Percentiles rank a stretch among this genome's conserved stretches.
Conservation (phyloP, 371 early-diverging fungal species). For the Sporodiniella umbellata region DNA sequence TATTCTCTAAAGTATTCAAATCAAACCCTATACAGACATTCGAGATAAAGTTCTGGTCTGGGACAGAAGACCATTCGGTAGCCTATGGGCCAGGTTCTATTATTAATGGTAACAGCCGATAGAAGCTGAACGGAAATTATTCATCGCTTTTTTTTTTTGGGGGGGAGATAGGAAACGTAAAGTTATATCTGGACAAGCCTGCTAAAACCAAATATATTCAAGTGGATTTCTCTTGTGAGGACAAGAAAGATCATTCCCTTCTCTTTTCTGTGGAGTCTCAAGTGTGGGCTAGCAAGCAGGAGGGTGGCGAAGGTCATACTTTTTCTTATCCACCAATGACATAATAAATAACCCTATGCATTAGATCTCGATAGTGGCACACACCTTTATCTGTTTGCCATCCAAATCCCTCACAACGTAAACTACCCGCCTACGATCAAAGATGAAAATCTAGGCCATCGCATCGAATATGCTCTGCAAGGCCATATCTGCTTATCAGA, state of each 20-base stretch:
- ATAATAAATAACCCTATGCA: not conserved
- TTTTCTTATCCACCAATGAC: too few relatives aligned
- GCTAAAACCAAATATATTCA: conserved; percentile 24
- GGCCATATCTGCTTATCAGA: conserved; percentile 22
- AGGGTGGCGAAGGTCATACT: not conserved
- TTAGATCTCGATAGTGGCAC: conserved; percentile 22
- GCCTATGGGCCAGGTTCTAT: conserved; percentile 47
- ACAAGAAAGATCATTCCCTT: conserved; percentile 7
- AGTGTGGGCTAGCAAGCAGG: conserved; percentile 19
- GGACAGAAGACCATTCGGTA: conserved; percentile 16
- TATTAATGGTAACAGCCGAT: conserved; percentile 30
- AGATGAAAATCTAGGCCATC: conserved; percentile 30
- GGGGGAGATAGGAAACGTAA: conserved; percentile 24
- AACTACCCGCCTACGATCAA: conserved; percentile 44
- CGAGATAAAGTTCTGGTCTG: conserved; percentile 22
- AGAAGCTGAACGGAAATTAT: too few relatives aligned
- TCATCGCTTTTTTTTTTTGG: too few relatives aligned
- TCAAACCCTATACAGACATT: conserved; percentile 24
- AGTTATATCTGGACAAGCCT: conserved; percentile 32
- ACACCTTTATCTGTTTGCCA: conserved; percentile 44
- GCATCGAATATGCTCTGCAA: conserved; percentile 37
- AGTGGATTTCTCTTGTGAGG: conserved; percentile 34
- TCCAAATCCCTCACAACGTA: conserved; percentile 30
- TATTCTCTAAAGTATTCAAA: conserved; percentile 22
- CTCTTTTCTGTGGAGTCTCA: conserved; percentile 30